Evolutionary conservation across 176 grass and related monocot species (phyloP), one percentile per base, ranked within the genome.

Genomic region (Thinopyrum elongatum): DNA sequence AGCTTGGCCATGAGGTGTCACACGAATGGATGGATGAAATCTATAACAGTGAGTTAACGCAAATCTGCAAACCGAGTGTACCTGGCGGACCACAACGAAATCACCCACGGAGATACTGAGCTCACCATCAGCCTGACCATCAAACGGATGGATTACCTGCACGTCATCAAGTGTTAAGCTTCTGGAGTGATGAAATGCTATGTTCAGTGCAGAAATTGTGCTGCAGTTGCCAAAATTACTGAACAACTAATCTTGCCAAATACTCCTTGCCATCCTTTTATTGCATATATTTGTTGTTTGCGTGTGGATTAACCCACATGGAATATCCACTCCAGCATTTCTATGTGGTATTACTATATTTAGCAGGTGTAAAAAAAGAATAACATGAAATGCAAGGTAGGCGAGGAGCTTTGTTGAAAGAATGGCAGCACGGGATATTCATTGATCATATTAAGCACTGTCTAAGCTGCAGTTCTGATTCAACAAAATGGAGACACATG

Each of bases 111-210:
- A 82, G 21, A 99, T 83, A 94, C 87, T 91, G 29, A 99, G 97
- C 72, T 99, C 97, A 33, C 97, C 90, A 86, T 94, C 92, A 53
- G 94, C 79, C 86, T 97, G 94, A 51, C 90, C 90, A 90, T 99
- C 92, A 16, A 99, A 99, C 65, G 97, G 82, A 89, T 96, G 94
- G 83, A 99, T 87, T 79, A 94, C 97, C 97, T 99, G 83, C 70
- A 76, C 42, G 59, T 44, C 41, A 71, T 3, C 29, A 80, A 76
- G 5, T 69, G 7, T 28, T 85, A 4, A 91, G 77, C 62, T 82
- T 70, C 23, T 65, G 41, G 17, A 76, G 69, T 75, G 65, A 46
- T 9, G 3, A 63, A 26, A 49, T 80, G 75, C 6, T 49, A 66
- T 66, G 22, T 87, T 23, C 4, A 22, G 42, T 31, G 44, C 28